Conservation (phyloP, 139 green algal species). For the Pseudopediastrum boryanum region DNA sequence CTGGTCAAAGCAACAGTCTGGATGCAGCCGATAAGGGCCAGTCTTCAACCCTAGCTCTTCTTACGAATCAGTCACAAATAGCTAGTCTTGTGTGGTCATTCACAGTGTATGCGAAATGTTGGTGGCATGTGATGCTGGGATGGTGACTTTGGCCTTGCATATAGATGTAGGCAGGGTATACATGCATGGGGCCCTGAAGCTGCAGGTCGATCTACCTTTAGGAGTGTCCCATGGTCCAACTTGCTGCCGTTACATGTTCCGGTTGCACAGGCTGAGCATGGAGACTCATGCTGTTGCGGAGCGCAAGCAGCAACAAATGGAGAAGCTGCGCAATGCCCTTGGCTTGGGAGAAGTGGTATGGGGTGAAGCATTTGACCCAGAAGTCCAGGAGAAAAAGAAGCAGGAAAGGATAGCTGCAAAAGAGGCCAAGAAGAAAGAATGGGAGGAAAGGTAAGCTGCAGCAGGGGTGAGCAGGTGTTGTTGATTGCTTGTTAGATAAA, state of each 20-base stretch:
- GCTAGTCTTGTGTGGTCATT: too few species aligned
- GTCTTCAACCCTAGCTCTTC: too few species aligned
- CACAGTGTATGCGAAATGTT: too few species aligned
- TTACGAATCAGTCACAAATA: too few species aligned
- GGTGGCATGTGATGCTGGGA: too few species aligned
- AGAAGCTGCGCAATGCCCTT: slow-evolving; percentile 69
- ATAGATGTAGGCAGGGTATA: too few species aligned
- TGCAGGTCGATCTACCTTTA: not conserved
- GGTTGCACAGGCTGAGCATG: slow-evolving; percentile 16
- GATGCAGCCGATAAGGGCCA: too few species aligned
- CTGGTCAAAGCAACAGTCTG: too few species aligned
- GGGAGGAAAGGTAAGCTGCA: slow-evolving; percentile 39
- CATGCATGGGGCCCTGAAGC: not conserved
- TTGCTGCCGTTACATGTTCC: not conserved
- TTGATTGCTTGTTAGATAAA: too few species aligned
- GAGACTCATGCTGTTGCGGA: slow-evolving; percentile 86
- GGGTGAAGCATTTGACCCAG: slow-evolving; percentile 92
- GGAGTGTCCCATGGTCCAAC: not conserved
- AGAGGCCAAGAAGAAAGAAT: slow-evolving; percentile 40
- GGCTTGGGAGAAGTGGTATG: slow-evolving; percentile 71
- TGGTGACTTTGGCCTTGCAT: too few species aligned
- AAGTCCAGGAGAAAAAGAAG: slow-evolving; percentile 74
- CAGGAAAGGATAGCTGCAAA: slow-evolving; percentile 53
- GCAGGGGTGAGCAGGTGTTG: slow-evolving; percentile 42
- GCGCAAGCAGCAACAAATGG: slow-evolving; percentile 88